phyloP scores from a whole-genome alignment of 768 basidiomycete species.

The Mycena maculata region DNA sequence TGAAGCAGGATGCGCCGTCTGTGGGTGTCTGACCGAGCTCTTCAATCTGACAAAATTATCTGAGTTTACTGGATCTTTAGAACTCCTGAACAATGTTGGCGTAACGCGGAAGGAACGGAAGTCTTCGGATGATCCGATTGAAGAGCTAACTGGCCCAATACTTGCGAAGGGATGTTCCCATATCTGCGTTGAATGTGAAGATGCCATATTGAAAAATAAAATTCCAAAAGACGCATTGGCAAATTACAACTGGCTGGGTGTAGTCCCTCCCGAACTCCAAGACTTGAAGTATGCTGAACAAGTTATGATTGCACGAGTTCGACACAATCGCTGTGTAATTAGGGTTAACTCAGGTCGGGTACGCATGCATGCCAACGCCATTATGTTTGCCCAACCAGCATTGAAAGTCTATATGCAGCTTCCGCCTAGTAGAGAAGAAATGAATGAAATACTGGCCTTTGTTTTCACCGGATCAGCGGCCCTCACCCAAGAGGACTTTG shows the following conservation, averaged over 20 bases:
- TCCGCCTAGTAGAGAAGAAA: constrained; percentile 15
- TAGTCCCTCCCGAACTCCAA: background rate
- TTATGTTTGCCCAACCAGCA: constrained; percentile 40
- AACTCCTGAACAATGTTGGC: background rate
- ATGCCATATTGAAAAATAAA: background rate
- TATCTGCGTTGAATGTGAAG: background rate
- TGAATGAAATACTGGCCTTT: constrained; percentile 38
- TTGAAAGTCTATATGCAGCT: constrained; percentile 12
- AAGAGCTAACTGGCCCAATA: background rate
- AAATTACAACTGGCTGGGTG: background rate
- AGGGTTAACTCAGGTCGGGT: constrained; percentile 23
- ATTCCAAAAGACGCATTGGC: background rate
- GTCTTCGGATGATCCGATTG: background rate
- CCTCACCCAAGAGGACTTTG: constrained; percentile 32
- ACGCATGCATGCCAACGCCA: constrained; percentile 39
- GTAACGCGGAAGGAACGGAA: background rate
- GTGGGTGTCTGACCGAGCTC: background rate
- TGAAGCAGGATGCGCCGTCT: background rate
- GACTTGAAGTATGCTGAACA: background rate
- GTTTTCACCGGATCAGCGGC: constrained; percentile 26
- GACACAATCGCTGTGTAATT: constrained; percentile 9
- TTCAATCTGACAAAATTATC: background rate
- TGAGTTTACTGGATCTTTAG: background rate
- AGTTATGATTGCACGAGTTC: background rate
- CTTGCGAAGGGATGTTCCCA: background rate